These are phyloP conservation scores for Artemisia annua DNA, from an alignment of 129 eudicot species.

Conservation along the genomic window DNA sequence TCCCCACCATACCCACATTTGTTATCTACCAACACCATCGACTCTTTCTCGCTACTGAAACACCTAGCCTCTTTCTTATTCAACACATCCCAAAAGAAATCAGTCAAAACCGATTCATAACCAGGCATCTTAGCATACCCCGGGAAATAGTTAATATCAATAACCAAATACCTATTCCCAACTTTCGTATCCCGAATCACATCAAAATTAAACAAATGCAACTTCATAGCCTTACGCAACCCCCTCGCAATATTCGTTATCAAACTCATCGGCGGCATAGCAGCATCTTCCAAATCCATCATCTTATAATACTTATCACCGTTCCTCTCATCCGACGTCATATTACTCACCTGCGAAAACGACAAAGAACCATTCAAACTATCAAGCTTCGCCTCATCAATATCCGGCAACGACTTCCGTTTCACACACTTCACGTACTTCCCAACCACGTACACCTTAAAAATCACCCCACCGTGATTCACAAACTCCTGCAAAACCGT, in stretches of 20 bases:
- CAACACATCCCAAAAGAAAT: slow-evolving; percentile 62
- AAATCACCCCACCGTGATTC: slow-evolving; percentile 86
- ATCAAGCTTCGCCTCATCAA: slow-evolving; percentile 56
- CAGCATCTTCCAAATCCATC: slow-evolving; percentile 50
- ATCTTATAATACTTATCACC: slow-evolving; percentile 52
- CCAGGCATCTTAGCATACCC: slow-evolving; percentile 77
- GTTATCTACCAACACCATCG: slow-evolving; percentile 41
- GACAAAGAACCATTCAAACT: slow-evolving; percentile 48
- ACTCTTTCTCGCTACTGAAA: slow-evolving; percentile 36
- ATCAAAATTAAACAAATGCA: slow-evolving; percentile 72
- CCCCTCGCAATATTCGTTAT: slow-evolving; percentile 49
- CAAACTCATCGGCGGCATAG: slow-evolving; percentile 50
- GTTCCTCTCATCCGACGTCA: slow-evolving; percentile 43
- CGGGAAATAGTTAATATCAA: slow-evolving; percentile 75
- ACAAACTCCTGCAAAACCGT: slow-evolving; percentile 82
- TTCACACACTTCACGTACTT: slow-evolving; percentile 75
- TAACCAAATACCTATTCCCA: slow-evolving; percentile 63
- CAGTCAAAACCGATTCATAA: slow-evolving; percentile 57
- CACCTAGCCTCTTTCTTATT: slow-evolving; percentile 37
- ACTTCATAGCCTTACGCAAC: slow-evolving; percentile 41
- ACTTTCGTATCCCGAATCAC: slow-evolving; percentile 58
- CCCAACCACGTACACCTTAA: slow-evolving; percentile 83
- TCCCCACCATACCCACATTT: slow-evolving; percentile 32
- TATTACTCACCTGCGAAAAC: slow-evolving; percentile 71
- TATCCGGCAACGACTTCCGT: slow-evolving; percentile 81